Base-by-base conservation (phyloP, 106 monocot species). In the Dendrobium huoshanense region DNA sequence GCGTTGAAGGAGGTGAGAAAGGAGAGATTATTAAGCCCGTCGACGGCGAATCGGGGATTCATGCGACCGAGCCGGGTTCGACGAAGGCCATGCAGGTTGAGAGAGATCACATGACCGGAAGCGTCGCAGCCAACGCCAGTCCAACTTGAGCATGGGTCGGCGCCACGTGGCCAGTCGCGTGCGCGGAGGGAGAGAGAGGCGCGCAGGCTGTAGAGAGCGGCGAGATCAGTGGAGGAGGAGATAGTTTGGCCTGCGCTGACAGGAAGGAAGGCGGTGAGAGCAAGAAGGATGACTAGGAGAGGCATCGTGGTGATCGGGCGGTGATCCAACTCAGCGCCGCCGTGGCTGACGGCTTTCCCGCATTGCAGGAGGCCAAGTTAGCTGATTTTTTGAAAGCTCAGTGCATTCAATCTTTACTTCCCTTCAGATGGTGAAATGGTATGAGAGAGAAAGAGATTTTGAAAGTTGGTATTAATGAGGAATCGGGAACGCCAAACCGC, bases 91-190 rank as follows among this genome's bases (percentile, higher is more conserved):
- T 89, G 59, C 77, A 97, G 78, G 73, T 80, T 19, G 6, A 97
- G 68, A 7, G 56, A 58, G 16, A 83, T 83, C 40, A 97, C 94
- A 29, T 92, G 80, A 18, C 94, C 97, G 33, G 17, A 41, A 64
- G 87, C 49, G 25, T 76, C 49, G 48, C 94, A 96, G 16, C 19
- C 17, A 67, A 96, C 90, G 16, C 96, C 96, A 2, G 77, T 19
- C 96, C 96, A 96, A 27, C 76, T 16, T 15, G 78, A 10, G 83
- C 96, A 96, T 1, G 96, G 96, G 86, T 96, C 92, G 18, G 88
- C 15, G 19, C 78, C 78, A 5, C 90, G 85, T 55, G 96, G 96
- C 96, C 96, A 96, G 85, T 96, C 89, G 41, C 88, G 84, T 0
- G 92, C 81, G 7, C 94, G 92, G 59, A 96, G 83, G 16, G 90